These are phyloP conservation scores for Chaetomium globosum DNA, from an alignment of 2,329 filamentous ascomycete genomes.

Conservation along the genomic window DNA sequence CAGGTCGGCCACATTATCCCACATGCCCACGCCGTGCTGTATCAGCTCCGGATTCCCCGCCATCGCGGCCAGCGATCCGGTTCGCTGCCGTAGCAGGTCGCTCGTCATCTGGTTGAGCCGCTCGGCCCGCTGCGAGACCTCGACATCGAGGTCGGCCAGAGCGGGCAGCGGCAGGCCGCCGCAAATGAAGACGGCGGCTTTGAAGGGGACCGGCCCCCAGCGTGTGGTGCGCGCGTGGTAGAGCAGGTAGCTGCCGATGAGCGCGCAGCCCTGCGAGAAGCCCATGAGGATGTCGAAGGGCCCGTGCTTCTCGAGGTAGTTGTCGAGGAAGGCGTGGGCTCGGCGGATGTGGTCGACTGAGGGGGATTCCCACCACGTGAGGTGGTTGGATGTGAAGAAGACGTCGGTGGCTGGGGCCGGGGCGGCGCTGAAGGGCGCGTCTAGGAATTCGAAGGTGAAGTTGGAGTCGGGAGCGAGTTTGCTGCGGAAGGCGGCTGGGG, in stretches of 20 bases:
- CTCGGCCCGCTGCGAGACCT: conserved; percentile 41
- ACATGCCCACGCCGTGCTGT: conserved; percentile 38
- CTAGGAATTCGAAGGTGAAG: conserved; percentile 43
- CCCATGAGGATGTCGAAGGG: conserved; percentile 45
- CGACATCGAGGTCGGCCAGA: conserved; percentile 43
- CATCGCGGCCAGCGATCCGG: conserved; percentile 36
- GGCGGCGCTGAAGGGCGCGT: conserved; percentile 41
- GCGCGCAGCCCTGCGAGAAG: conserved; percentile 47
- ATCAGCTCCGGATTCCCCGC: conserved; percentile 38
- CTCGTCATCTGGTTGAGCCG: conserved; percentile 38
- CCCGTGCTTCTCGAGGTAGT: conserved; percentile 41
- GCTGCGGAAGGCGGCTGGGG: conserved; percentile 42
- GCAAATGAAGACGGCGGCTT: conserved; percentile 47
- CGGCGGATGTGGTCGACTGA: conserved; percentile 41
- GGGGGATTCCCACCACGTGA: conserved; percentile 40
- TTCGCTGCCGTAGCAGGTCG: conserved; percentile 37
- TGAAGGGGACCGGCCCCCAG: conserved; percentile 42
- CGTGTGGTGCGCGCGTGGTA: conserved; percentile 43
- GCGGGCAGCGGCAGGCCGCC: conserved; percentile 44
- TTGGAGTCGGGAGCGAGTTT: conserved; percentile 40
- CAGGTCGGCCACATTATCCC: conserved; percentile 42
- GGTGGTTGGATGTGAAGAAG: conserved; percentile 40
- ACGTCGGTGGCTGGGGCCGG: conserved; percentile 43
- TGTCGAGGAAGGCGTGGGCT: conserved; percentile 44
- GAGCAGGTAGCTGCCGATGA: conserved; percentile 47